phyloP scores from a whole-genome alignment of 495 filamentous ascomycete genomes.

The Podospora anserina region DNA sequence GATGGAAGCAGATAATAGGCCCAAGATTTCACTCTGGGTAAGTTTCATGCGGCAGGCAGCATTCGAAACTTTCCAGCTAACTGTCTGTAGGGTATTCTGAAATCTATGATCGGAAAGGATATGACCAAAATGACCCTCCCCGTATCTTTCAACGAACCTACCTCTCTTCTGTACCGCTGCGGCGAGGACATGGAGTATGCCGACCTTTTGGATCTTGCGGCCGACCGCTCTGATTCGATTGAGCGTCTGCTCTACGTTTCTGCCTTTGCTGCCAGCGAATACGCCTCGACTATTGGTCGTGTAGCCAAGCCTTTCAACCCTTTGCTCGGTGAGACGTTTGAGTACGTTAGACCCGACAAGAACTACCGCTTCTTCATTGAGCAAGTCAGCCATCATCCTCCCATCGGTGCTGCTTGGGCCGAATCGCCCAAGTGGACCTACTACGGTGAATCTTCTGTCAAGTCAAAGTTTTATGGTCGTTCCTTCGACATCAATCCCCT shows the following conservation, averaged over 20 bases:
- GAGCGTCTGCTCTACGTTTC: conserved; percentile 96
- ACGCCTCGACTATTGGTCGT: conserved; percentile 92
- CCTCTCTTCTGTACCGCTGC: conserved; percentile 91
- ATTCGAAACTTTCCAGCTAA: conserved; percentile 24
- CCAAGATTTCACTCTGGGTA: conserved; percentile 96
- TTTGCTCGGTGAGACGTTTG: conserved; percentile 91
- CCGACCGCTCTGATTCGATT: conserved; percentile 77
- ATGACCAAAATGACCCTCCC: conserved; percentile 99
- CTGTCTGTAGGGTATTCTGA: conserved; percentile 72
- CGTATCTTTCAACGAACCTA: conserved; percentile 98
- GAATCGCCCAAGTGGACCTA: conserved; percentile 96
- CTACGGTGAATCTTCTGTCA: conserved; percentile 94
- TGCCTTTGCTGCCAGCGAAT: conserved; percentile 91
- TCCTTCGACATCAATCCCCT: conserved; percentile 96
- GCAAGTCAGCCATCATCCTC: conserved; percentile 97
- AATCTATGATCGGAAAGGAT: conserved; percentile 99
- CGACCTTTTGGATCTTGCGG: conserved; percentile 86
- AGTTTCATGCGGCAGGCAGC: conserved; percentile 30
- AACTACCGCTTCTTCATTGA: conserved; percentile 98
- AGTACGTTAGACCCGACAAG: conserved; percentile 92
- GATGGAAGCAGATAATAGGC: conserved; percentile 88
- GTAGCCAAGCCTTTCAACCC: conserved; percentile 99
- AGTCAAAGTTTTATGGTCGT: conserved; percentile 96
- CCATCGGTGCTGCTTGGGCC: conserved; percentile 89
- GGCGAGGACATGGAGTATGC: conserved; percentile 98